Percentiles rank a stretch among this genome's conserved stretches.
Evolutionary conservation across 2,329 filamentous ascomycete genomes (phyloP).

Genomic region (Phialophora tarda): DNA sequence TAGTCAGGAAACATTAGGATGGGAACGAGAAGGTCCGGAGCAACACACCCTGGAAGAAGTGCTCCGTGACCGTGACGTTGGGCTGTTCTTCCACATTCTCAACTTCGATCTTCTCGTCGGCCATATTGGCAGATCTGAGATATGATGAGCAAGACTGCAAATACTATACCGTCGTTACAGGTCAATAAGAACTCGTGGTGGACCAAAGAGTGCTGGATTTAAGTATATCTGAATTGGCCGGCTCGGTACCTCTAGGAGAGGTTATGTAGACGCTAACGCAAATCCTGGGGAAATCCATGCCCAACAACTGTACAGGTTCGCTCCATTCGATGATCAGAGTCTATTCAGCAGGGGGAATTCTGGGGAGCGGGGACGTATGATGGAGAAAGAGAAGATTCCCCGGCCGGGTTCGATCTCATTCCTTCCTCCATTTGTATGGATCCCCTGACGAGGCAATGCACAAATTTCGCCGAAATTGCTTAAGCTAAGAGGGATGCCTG

Average conservation of each 20-base stretch:
- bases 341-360: not conserved
- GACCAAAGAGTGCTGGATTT: conserved; percentile 11
- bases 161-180: not conserved
- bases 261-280: conserved; percentile 1
- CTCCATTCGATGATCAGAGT: no score
- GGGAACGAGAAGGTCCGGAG: conserved; percentile 7
- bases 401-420: not conserved
- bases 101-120: conserved; percentile 21
- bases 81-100: conserved; percentile 21
- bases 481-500: not conserved
- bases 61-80: conserved; percentile 21
- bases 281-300: not conserved
- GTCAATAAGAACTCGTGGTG: conserved; percentile 12
- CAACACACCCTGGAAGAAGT: conserved; percentile 21
- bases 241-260: not conserved
- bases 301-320: no score
- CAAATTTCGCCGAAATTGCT: conserved; percentile 2
- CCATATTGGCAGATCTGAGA: conserved; percentile 21
- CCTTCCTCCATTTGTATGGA: not conserved
- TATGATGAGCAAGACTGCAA: not conserved
- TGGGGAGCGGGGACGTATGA: conserved; percentile 4
- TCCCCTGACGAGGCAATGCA: not conserved
- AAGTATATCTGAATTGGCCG: conserved; percentile 9
- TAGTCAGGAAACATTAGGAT: not conserved
- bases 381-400: conserved; percentile 7